Conservation (phyloP, 768 basidiomycete genomes). For the Agaricus blazei region DNA sequence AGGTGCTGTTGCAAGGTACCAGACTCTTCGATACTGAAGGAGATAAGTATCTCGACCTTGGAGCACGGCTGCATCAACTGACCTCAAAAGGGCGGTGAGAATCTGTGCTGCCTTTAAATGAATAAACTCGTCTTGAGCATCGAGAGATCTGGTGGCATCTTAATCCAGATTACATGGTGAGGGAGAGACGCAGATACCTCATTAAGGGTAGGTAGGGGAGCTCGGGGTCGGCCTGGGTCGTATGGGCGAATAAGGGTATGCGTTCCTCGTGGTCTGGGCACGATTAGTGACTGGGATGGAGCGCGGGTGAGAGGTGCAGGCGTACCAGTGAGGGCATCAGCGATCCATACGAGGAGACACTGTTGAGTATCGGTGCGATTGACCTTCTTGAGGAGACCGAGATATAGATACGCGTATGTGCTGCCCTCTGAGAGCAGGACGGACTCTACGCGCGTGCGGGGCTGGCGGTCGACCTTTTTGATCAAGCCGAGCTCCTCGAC, state of each 20-base stretch:
- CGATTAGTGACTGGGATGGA: background rate
- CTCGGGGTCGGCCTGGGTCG: constrained; percentile 65
- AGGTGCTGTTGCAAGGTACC: constrained; percentile 48
- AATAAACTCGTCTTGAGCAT: constrained; percentile 91
- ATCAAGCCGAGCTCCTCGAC: constrained; percentile 82
- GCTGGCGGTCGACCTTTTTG: constrained; percentile 86
- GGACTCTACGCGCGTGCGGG: constrained; percentile 68
- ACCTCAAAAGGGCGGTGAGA: constrained; percentile 82
- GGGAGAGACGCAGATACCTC: constrained; percentile 37
- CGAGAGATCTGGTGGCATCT: constrained; percentile 52
- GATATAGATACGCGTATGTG: constrained; percentile 83
- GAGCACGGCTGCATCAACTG: constrained; percentile 11
- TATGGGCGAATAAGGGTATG: constrained; percentile 65
- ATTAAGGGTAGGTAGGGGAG: constrained; percentile 78
- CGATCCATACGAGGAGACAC: constrained; percentile 79
- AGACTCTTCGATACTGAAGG: constrained; percentile 29
- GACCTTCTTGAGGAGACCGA: constrained; percentile 80
- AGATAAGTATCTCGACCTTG: background rate
- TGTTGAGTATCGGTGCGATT: constrained; percentile 85
- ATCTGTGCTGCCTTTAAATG: constrained; percentile 88
- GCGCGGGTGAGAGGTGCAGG: constrained; percentile 5
- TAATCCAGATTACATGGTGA: constrained; percentile 1
- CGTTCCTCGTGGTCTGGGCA: constrained; percentile 83
- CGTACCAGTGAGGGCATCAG: constrained; percentile 80
- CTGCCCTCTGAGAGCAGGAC: constrained; percentile 78